phyloP scores from a whole-genome alignment of 73 alveolate species.

The Tetrahymena thermophila region DNA sequence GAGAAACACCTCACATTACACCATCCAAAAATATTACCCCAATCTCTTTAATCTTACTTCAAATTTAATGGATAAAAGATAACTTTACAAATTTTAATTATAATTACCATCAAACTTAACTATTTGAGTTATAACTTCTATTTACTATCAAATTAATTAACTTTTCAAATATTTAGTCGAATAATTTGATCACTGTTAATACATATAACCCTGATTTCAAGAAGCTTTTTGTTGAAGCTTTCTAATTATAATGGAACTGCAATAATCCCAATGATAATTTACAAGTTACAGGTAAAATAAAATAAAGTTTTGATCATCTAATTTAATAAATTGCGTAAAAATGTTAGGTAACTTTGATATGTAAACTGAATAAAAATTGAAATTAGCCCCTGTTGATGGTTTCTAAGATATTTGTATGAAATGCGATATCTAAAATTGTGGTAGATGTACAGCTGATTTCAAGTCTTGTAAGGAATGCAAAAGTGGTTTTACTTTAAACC shows the following conservation, averaged over 20 bases:
- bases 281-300: neutral
- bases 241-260: neutral
- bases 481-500: neutral
- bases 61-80: too few relatives aligned
- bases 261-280: neutral
- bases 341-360: neutral
- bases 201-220: neutral
- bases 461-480: neutral
- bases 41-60: too few relatives aligned
- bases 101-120: too few relatives aligned
- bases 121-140: too few relatives aligned
- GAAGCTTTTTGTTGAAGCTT: neutral
- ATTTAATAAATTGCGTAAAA: neutral
- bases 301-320: neutral
- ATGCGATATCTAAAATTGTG: neutral
- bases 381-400: neutral
- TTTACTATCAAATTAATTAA: too few relatives aligned
- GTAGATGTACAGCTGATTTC: neutral
- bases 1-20: neutral
- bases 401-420: neutral
- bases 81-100: too few relatives aligned
- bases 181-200: neutral
- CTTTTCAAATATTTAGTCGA: neutral
- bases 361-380: neutral
- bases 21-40: neutral